These are phyloP conservation scores for Rhizophagus clarus DNA, from an alignment of 192 early-diverging fungal genomes.

Conservation along the genomic window DNA sequence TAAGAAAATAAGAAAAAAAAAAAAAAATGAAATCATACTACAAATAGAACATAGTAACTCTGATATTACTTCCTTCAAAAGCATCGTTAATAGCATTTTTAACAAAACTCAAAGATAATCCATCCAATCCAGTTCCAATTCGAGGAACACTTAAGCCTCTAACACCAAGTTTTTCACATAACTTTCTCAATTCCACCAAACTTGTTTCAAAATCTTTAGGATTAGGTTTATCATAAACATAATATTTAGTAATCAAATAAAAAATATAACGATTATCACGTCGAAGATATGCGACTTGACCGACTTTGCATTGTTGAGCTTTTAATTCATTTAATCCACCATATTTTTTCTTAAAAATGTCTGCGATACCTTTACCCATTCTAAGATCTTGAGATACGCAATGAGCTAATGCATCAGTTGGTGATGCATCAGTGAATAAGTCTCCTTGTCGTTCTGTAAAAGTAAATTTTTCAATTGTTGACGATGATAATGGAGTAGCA, in stretches of 20 bases:
- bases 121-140: constrained; percentile 29
- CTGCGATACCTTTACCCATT: constrained; percentile 37
- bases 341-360: constrained; percentile 31
- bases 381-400: constrained; percentile 37
- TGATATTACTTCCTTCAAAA: constrained; percentile 25
- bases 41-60: constrained; percentile 35
- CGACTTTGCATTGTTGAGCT: constrained; percentile 35
- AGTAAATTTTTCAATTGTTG: background rate
- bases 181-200: constrained; percentile 29
- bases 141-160: constrained; percentile 35
- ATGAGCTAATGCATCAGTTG: constrained; percentile 34
- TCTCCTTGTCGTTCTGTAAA: constrained; percentile 41
- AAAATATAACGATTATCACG: constrained; percentile 36
- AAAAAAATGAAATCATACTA: too few relatives aligned
- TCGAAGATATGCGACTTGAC: constrained; percentile 37
- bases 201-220: constrained; percentile 27
- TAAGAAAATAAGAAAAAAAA: too few relatives aligned
- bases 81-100: background rate
- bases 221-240: constrained; percentile 29
- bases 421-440: constrained; percentile 28
- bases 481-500: background rate
- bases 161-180: constrained; percentile 37
- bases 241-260: constrained; percentile 38
- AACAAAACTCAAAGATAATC: constrained; percentile 25
- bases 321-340: constrained; percentile 29